phyloP scores from a whole-genome alignment of 2,329 filamentous ascomycete genomes.

The Neocatenulostroma microsporum region DNA sequence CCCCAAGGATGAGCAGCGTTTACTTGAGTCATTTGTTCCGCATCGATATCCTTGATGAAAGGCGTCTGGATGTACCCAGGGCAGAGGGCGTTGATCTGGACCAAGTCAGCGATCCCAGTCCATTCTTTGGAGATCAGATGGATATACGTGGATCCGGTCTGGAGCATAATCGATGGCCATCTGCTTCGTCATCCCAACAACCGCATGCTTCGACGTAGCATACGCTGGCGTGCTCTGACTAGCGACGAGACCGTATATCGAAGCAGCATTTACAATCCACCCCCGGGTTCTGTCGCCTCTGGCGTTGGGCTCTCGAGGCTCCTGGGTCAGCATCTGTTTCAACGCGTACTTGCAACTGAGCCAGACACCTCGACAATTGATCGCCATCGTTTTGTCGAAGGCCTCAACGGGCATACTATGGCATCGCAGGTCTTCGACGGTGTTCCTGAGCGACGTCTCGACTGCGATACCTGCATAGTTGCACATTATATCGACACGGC shows the following conservation, averaged over 20 bases:
- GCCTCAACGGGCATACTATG: conserved; percentile 17
- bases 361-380: conserved; percentile 37
- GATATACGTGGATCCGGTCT: conserved; percentile 20
- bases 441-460: too few species aligned
- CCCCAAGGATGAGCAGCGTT: conserved; percentile 17
- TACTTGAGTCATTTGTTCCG: conserved; percentile 5
- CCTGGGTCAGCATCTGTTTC: conserved; percentile 35
- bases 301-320: conserved; percentile 23
- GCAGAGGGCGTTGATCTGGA: conserved; percentile 9
- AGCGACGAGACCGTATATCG: conserved; percentile 32
- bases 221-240: conserved; percentile 6
- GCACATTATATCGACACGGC: conserved; percentile 21
- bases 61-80: conserved; percentile 18
- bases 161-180: conserved; percentile 22
- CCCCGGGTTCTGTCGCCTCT: conserved; percentile 36
- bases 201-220: conserved; percentile 17
- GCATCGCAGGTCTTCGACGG: conserved; percentile 5
- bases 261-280: conserved; percentile 46
- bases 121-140: conserved; percentile 4
- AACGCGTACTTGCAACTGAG: conserved; percentile 36
- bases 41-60: conserved; percentile 9
- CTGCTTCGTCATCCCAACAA: conserved; percentile 23
- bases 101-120: not conserved
- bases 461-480: conserved; percentile 19
- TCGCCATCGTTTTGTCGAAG: conserved; percentile 17